Evolutionary conservation across 2,329 filamentous ascomycete genomes (phyloP).

Genomic region (Diaporthe helianthi): DNA sequence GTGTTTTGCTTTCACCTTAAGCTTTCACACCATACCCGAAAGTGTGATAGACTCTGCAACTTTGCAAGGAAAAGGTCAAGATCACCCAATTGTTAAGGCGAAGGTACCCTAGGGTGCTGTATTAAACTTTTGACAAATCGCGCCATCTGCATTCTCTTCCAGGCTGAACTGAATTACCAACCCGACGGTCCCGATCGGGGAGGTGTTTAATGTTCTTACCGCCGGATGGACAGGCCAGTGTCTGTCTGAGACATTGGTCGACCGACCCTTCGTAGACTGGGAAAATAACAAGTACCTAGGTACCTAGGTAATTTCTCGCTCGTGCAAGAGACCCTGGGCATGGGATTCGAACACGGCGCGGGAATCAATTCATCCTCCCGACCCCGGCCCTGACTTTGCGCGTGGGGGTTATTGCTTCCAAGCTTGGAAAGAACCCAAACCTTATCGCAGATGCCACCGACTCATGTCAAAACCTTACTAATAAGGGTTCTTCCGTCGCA

Average conservation of each 20-base stretch:
- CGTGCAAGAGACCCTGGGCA: not conserved
- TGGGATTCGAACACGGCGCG: not conserved
- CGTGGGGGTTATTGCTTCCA: not conserved
- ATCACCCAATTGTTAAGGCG: not conserved
- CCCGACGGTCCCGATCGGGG: too few species aligned
- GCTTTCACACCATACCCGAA: not conserved
- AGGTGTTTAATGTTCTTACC: too few species aligned
- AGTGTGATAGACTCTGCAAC: not conserved
- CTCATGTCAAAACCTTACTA: not conserved
- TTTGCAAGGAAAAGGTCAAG: too few species aligned
- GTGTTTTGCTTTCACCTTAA: not conserved
- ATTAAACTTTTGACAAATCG: not conserved
- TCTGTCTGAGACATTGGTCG: not conserved
- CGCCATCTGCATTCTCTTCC: too few species aligned
- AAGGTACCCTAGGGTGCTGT: too few species aligned
- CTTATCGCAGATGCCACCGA: too few species aligned
- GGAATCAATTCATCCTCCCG: conserved; percentile 1
- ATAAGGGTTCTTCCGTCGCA: not conserved
- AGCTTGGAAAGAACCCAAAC: not conserved
- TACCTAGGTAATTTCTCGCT: too few species aligned
- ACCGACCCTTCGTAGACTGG: too few species aligned
- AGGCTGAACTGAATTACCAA: not conserved
- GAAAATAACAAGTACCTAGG: too few species aligned
- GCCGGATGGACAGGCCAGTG: not conserved
- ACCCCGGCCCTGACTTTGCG: not conserved